Conservation (phyloP, 2,329 filamentous ascomycete genomes). For the Kalmusia sp. region DNA sequence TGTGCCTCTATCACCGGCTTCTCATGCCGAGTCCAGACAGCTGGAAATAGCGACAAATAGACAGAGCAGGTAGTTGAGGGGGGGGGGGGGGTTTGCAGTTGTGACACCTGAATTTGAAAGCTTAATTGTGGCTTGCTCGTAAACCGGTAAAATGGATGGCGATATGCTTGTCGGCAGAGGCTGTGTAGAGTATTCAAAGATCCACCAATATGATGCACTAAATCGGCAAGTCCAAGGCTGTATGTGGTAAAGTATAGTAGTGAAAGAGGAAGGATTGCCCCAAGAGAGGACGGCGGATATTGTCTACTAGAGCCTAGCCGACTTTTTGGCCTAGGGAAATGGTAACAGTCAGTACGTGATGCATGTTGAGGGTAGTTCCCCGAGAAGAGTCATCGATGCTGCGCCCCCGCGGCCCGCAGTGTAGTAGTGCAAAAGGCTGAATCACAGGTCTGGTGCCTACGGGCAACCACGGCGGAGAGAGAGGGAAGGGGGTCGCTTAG, state of each 20-base stretch:
- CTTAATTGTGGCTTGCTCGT: constrained; percentile 19
- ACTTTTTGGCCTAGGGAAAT: constrained; percentile 29
- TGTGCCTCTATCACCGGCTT: constrained; percentile 26
- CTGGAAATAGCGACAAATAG: constrained; percentile 1
- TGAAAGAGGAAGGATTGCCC: constrained; percentile 17
- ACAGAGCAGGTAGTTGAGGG: constrained; percentile 11
- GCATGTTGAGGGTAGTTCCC: background rate
- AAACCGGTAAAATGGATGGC: constrained; percentile 17
- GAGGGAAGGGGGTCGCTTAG: background rate
- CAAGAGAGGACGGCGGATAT: constrained; percentile 25
- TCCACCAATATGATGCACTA: too few relatives aligned
- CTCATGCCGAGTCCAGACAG: constrained; percentile 26
- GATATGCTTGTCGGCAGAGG: constrained; percentile 9
- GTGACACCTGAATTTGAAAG: constrained; percentile 14
- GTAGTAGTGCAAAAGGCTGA: constrained; percentile 30
- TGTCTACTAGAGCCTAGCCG: constrained; percentile 26
- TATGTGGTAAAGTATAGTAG: constrained; percentile 10
- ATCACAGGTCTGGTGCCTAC: constrained; percentile 31
- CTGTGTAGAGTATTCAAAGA: constrained; percentile 19
- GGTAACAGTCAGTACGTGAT: constrained; percentile 24
- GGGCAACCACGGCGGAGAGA: constrained; percentile 17
- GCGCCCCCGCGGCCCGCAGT: constrained; percentile 27
- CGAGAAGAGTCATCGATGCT: constrained; percentile 18
- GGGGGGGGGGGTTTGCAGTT: constrained; percentile 10
- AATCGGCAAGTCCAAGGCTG: constrained; percentile 10